Evolutionary conservation across 176 grass and related monocot species (phyloP).

Genomic region (Phragmites australis): DNA sequence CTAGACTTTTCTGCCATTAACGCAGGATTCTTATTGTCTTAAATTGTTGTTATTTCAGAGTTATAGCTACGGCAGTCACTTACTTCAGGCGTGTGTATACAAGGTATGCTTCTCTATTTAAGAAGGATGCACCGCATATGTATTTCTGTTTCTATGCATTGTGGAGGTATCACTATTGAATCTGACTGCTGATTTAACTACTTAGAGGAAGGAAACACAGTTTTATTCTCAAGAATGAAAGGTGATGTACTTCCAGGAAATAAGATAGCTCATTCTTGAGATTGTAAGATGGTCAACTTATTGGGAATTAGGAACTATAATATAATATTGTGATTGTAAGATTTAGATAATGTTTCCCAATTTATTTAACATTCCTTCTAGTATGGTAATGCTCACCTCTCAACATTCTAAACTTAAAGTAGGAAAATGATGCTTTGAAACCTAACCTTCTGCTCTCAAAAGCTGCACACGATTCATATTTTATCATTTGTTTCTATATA

Average conservation of each 20-base stretch:
- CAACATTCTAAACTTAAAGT: background rate
- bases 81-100: slow-evolving; percentile 98
- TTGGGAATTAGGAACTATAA: background rate
- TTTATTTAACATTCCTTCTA: background rate
- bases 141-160: background rate
- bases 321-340: slow-evolving; percentile 2
- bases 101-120: slow-evolving; percentile 61
- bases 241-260: slow-evolving; percentile 12
- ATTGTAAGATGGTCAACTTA: background rate
- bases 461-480: background rate
- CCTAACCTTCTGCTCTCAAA: background rate
- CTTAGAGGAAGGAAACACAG: background rate
- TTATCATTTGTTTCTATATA: background rate
- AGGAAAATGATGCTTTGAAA: background rate
- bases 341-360: background rate
- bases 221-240: background rate
- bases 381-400: background rate
- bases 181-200: slow-evolving; percentile 12
- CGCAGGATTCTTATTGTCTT: slow-evolving; percentile 6
- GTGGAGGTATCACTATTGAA: slow-evolving; percentile 2
- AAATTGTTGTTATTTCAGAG: slow-evolving; percentile 64
- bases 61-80: slow-evolving; percentile 92
- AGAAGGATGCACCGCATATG: background rate
- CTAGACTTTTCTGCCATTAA: slow-evolving; percentile 2
- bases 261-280: background rate